Percentiles rank a stretch among this genome's conserved stretches.
Evolutionary conservation across 768 basidiomycete species (phyloP).

Genomic region (Trametes punicea): DNA sequence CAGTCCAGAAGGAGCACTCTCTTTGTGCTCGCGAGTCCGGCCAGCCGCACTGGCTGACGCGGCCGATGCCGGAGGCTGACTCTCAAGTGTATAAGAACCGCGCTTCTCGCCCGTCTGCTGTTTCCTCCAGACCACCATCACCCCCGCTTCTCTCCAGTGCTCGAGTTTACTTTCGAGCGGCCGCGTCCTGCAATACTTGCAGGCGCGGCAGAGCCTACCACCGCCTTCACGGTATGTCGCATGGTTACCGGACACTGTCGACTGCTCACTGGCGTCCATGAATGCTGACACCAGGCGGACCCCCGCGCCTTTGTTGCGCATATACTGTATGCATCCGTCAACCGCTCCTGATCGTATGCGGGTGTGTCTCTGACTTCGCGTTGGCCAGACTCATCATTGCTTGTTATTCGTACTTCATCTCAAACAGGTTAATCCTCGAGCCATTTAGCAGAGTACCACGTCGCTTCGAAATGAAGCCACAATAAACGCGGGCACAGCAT

Average conservation of each 20-base stretch:
- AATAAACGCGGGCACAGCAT: too few relatives aligned
- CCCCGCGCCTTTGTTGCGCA: too few relatives aligned
- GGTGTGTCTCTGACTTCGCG: too few relatives aligned
- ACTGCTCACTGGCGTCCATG: background rate
- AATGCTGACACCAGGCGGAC: background rate
- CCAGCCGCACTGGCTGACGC: background rate
- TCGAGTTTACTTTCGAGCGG: constrained; percentile 3
- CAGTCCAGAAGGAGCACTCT: background rate
- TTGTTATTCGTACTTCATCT: too few relatives aligned
- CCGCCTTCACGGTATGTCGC: background rate
- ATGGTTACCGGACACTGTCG: background rate
- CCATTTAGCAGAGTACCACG: too few relatives aligned
- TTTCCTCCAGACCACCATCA: constrained; percentile 3
- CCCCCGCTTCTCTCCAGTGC: background rate
- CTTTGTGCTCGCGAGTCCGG: background rate
- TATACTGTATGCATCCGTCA: too few relatives aligned
- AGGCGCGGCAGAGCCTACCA: background rate
- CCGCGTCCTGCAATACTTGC: background rate
- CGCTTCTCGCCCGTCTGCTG: background rate
- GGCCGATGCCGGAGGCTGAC: background rate
- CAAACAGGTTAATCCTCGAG: too few relatives aligned
- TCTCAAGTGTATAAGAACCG: constrained; percentile 1
- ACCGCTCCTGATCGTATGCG: too few relatives aligned
- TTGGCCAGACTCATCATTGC: too few relatives aligned
- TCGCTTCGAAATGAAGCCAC: too few relatives aligned